phyloP scores from a whole-genome alignment of 2,329 filamentous ascomycete species.

The Rutstroemia sydowiana region DNA sequence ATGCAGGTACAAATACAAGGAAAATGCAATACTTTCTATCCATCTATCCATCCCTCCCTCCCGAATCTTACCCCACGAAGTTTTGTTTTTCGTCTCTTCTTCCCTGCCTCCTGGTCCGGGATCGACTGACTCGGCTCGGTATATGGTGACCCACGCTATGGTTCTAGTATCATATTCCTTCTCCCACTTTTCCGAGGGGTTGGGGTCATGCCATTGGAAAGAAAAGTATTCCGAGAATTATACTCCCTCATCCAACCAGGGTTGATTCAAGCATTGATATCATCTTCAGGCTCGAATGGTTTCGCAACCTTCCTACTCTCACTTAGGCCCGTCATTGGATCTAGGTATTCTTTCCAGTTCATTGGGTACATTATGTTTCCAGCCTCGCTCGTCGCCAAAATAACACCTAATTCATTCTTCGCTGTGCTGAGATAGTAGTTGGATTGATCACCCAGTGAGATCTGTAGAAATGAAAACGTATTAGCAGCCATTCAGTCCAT shows the following conservation, averaged over 20 bases:
- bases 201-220: too few relatives aligned
- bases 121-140: too few relatives aligned
- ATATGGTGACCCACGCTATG: too few relatives aligned
- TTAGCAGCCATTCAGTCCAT: neutral
- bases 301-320: constrained; percentile 92
- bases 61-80: too few relatives aligned
- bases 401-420: constrained; percentile 83
- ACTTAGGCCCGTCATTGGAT: constrained; percentile 66
- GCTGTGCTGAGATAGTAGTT: constrained; percentile 95
- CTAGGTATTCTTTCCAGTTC: constrained; percentile 91
- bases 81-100: too few relatives aligned
- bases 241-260: too few relatives aligned
- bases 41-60: neutral
- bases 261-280: too few relatives aligned
- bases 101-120: too few relatives aligned
- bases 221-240: too few relatives aligned
- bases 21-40: too few relatives aligned
- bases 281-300: constrained; percentile 51
- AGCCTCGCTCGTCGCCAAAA: constrained; percentile 82
- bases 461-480: constrained; percentile 38
- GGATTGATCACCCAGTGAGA: constrained; percentile 85
- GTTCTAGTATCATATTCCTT: too few relatives aligned
- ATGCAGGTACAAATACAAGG: neutral
- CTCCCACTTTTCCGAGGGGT: too few relatives aligned
- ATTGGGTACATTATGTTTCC: constrained; percentile 89